Base-by-base conservation (phyloP, 2,329 filamentous ascomycete species). In the Aspergillus udagawae region DNA sequence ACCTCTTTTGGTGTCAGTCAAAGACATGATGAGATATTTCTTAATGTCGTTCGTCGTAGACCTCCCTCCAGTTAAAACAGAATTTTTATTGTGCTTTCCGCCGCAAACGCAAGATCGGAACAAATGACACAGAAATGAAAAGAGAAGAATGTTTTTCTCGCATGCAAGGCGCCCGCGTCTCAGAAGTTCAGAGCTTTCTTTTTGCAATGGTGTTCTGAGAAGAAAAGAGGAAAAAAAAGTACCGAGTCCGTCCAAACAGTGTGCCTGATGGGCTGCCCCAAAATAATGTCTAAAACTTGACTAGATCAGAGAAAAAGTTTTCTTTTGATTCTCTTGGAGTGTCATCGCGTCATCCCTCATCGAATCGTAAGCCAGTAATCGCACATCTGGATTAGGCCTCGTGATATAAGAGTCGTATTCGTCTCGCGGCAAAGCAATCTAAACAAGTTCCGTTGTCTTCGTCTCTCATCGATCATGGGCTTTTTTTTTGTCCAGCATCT, bases 281-380 rank as follows among this genome's bases (percentile, higher is more conserved):
- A 70, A 70, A 67, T 69, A 71, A 72, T 65, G 70, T 74, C 72
- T 74, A 74, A 73, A 64, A 73, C 68, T 72, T 71, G 70, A 67
- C 69, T 72, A 70, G 70, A 72, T 72, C 66, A 73, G 72, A 68
- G 68, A 69, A 70, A 71, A 68, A 69, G 65, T 67, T 63, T 70
- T 70, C 72, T 71, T 69, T 63, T 65, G 68, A 63, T 67, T 74
- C 70, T 73, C 69, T 72, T 72, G 65, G 62, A 70, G 67, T 70
- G 71, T 77, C 74, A 73, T 77, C 71, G 74, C 74, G 70, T 77
- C 75, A 75, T 77, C 74, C 75, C 72, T 77, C 75, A 75, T 77
- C 73, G 74, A 77, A 75, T 77, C 75, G 72, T 77, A 75, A 75
- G 71, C 71, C 71, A 70, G 68, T 70, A 69, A 70, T 72, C 70